Conservation (phyloP, 306 rosid species). For the Malus asiatica region DNA sequence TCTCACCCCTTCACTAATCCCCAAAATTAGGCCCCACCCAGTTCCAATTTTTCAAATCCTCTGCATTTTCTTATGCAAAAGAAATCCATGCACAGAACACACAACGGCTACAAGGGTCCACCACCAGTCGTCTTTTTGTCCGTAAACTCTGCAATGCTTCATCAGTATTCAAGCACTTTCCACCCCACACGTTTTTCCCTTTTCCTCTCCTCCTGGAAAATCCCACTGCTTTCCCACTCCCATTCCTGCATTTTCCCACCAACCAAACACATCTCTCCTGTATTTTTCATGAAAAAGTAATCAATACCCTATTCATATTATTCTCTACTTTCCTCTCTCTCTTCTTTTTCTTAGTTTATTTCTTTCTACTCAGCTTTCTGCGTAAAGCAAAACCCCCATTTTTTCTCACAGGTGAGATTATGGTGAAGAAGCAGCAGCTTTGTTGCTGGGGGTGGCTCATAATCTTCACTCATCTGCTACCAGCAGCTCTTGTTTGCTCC, state of each 20-base stretch:
- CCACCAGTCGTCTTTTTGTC: conserved; percentile 28
- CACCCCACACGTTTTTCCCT: conserved; percentile 13
- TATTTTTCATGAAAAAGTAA: background rate
- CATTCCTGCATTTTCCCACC: conserved; percentile 3
- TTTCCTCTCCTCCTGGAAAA: background rate
- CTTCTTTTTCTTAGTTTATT: background rate
- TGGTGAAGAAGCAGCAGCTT: conserved; percentile 44
- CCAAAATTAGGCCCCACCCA: background rate
- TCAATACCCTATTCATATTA: conserved; percentile 1
- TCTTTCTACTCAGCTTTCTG: background rate
- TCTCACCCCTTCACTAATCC: background rate
- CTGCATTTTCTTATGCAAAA: background rate
- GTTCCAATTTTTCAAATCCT: conserved; percentile 3
- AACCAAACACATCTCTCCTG: conserved; percentile 6
- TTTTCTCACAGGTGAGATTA: conserved; percentile 9
- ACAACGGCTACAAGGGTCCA: conserved; percentile 68
- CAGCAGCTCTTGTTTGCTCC: conserved; percentile 55
- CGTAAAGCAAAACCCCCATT: conserved; percentile 26
- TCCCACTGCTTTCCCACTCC: background rate
- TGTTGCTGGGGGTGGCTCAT: conserved; percentile 20
- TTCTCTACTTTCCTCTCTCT: conserved; percentile 7
- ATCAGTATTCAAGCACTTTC: conserved; percentile 15
- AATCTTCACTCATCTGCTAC: conserved; percentile 31
- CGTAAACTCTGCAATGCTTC: conserved; percentile 29
- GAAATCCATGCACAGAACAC: conserved; percentile 8